phyloP scores from a whole-genome alignment of 2,329 filamentous ascomycete genomes.

The Aphanocladium album region DNA sequence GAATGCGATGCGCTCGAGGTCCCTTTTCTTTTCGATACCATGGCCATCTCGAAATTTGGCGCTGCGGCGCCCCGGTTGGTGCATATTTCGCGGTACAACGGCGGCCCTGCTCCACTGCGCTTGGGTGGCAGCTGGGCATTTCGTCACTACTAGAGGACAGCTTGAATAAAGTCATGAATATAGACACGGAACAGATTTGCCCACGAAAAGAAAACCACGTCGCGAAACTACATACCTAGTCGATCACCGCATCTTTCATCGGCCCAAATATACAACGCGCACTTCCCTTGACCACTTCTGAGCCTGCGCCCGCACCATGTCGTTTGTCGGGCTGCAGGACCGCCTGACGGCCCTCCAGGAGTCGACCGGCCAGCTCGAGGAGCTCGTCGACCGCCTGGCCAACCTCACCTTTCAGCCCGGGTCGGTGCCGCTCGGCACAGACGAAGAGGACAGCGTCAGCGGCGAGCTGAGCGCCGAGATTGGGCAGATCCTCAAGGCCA shows the following conservation, averaged over 20 bases:
- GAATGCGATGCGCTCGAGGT: background rate
- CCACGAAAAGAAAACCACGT: too few species aligned
- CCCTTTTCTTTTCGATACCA: background rate
- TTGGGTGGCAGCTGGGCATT: background rate
- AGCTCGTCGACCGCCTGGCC: constrained; percentile 55
- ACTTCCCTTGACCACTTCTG: background rate
- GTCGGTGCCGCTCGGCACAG: constrained; percentile 45
- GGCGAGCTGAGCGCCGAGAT: constrained; percentile 78
- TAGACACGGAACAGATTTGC: background rate
- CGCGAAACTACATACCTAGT: too few species aligned
- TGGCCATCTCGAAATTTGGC: constrained; percentile 4
- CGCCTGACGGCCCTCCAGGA: constrained; percentile 56
- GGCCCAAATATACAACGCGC: too few species aligned
- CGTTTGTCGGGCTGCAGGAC: constrained; percentile 58
- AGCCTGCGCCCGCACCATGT: constrained; percentile 31
- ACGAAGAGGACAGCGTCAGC: constrained; percentile 50
- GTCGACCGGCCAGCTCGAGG: constrained; percentile 52
- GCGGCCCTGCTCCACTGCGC: background rate
- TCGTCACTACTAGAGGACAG: constrained; percentile 10
- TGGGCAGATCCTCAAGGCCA: constrained; percentile 67
- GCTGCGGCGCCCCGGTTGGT: background rate
- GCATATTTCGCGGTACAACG: constrained; percentile 10
- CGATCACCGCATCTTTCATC: too few species aligned
- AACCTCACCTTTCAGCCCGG: constrained; percentile 55
- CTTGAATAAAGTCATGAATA: background rate